phyloP scores from a whole-genome alignment of 2,329 filamentous ascomycete species.

The Nothophoma quercina region DNA sequence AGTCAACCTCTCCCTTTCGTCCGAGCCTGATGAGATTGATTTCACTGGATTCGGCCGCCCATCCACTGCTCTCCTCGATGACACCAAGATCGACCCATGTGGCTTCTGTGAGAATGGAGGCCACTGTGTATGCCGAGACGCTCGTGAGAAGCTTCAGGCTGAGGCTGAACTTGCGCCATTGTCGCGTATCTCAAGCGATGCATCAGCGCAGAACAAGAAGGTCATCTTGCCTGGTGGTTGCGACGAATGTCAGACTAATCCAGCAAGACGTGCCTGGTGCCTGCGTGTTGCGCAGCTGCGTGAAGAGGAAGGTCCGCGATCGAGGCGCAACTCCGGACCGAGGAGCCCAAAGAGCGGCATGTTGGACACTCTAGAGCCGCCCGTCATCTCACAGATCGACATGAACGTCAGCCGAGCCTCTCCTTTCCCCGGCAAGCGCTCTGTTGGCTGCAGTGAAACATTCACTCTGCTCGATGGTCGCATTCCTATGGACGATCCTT shows the following conservation, averaged over 20 bases:
- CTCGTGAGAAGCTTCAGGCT: constrained; percentile 19
- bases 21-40: constrained; percentile 41
- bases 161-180: constrained; percentile 23
- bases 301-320: constrained; percentile 16
- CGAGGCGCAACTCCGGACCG: constrained; percentile 11
- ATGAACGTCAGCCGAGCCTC: constrained; percentile 19
- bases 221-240: constrained; percentile 41
- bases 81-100: constrained; percentile 31
- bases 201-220: constrained; percentile 8
- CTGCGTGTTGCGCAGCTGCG: constrained; percentile 43
- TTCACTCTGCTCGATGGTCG: constrained; percentile 46
- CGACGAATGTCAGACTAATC: constrained; percentile 45
- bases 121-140: constrained; percentile 41
- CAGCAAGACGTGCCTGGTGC: constrained; percentile 46
- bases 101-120: constrained; percentile 45
- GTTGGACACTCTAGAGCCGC: constrained; percentile 40
- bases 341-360: constrained; percentile 19
- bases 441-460: constrained; percentile 46
- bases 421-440: constrained; percentile 21
- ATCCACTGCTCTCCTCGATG: constrained; percentile 32
- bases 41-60: constrained; percentile 39
- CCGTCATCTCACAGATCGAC: constrained; percentile 32
- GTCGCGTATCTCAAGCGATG: constrained; percentile 15
- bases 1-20: constrained; percentile 13
- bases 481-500: constrained; percentile 41